Base-by-base conservation (phyloP, 2,329 filamentous ascomycete genomes). In the Cercospora sp. region DNA sequence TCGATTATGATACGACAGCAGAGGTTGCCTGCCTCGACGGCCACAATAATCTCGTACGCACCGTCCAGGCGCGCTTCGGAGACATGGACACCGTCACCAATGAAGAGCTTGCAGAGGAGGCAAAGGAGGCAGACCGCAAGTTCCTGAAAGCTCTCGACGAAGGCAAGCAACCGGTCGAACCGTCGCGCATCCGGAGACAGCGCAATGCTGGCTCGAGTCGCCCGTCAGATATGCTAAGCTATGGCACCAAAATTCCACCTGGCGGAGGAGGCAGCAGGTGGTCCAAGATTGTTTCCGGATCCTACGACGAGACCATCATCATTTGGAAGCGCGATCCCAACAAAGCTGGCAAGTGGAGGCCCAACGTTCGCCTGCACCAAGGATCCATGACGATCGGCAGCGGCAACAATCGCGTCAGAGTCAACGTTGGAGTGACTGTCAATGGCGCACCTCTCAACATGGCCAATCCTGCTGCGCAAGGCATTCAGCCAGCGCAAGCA, bases 241-340 rank as follows among this genome's bases (percentile, higher is more conserved):
- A 92, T 61, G 94, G 94, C 0, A 92, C 94, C 16, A 95, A 92
- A 77, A 85, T 98, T 2, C 94, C 94, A 1, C 94, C 94, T 0
- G 94, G 94, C 12, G 94, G 94, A 26, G 94, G 94, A 45, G 93
- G 94, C 28, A 92, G 92, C 75, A 89, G 86, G 72, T 97, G 94
- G 83, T 93, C 91, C 9, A 90, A 94, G n/a, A 99, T 99, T 68
- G 93, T 99, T 3, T 97, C 94, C 6, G 95, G 95, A 2, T 97
- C 93, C 0, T 99, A 99, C 74, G 95, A 99, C 74, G 93, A 97
- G 81, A 94, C 89, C 10, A 93, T 99, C 73, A 94, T 97, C 72
- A 92, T 99, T 66, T 99, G 95, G 95, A 90, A 91, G 73, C 71
- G 73, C 21, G 91, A 96, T 72, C 63, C 67, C 13, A 91, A 96